These are phyloP conservation scores for Eurotiales sp. DNA, from an alignment of 2,329 filamentous ascomycete genomes.

Conservation along the genomic window DNA sequence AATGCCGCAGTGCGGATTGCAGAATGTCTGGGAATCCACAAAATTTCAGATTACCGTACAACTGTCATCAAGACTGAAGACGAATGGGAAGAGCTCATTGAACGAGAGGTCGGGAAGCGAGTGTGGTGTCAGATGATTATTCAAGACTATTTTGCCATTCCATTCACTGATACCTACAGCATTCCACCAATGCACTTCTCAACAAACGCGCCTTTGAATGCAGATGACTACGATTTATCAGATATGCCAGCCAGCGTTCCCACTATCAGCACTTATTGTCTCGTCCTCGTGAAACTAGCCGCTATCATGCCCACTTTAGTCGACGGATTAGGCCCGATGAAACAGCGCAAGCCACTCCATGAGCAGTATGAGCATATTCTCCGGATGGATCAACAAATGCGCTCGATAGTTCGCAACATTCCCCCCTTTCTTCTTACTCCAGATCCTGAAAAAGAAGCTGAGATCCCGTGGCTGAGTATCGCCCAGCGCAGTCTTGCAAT, in stretches of 20 bases:
- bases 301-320: slow-evolving; percentile 28
- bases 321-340: not conserved
- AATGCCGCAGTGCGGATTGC: not conserved
- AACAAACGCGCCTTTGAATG: slow-evolving; percentile 31
- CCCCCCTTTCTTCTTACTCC: not conserved
- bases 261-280: slow-evolving; percentile 17
- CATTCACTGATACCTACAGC: slow-evolving; percentile 37
- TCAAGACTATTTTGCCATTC: slow-evolving; percentile 35
- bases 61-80: too few relatives aligned
- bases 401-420: not conserved
- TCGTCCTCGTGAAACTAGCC: slow-evolving; percentile 31
- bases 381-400: not conserved
- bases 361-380: not conserved
- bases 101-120: slow-evolving; percentile 30
- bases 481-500: slow-evolving; percentile 37
- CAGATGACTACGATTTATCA: slow-evolving; percentile 25
- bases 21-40: not conserved
- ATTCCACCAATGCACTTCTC: slow-evolving; percentile 35
- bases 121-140: slow-evolving; percentile 38
- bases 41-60: not conserved
- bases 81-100: not conserved
- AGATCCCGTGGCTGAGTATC: not conserved
- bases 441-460: not conserved
- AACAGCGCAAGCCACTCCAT: not conserved
- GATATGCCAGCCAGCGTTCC: not conserved